phyloP scores from a whole-genome alignment of 306 rosid genomes.

The Vigna trinervia region DNA sequence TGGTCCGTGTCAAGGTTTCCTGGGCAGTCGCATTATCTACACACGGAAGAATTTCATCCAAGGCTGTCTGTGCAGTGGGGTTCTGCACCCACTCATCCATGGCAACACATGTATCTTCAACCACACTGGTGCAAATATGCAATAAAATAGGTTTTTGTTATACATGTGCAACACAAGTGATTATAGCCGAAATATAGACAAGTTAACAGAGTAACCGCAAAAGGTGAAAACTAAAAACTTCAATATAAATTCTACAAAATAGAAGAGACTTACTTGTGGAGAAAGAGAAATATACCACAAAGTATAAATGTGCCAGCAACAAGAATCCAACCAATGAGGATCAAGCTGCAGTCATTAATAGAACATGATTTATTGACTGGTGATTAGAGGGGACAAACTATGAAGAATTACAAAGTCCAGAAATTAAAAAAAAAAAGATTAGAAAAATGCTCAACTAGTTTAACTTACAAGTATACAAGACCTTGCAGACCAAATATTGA shows the following conservation, averaged over 20 bases:
- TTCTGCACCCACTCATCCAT: slow-evolving; percentile 90
- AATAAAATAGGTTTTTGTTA: slow-evolving; percentile 30
- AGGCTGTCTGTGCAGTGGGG: slow-evolving; percentile 81
- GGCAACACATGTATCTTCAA: slow-evolving; percentile 84
- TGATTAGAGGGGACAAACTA: slow-evolving; percentile 23
- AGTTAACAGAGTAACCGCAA: slow-evolving; percentile 16
- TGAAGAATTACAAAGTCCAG: slow-evolving; percentile 1
- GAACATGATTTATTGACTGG: slow-evolving; percentile 27
- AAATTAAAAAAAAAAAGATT: neutral
- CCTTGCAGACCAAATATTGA: slow-evolving; percentile 75
- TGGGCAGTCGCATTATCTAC: slow-evolving; percentile 85
- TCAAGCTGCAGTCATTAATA: slow-evolving; percentile 58
- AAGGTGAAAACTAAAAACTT: slow-evolving; percentile 19
- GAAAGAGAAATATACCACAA: slow-evolving; percentile 77
- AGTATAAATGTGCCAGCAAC: slow-evolving; percentile 71
- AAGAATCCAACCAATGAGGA: slow-evolving; percentile 74
- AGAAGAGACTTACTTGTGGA: slow-evolving; percentile 69
- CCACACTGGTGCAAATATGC: slow-evolving; percentile 61
- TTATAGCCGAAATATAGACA: neutral
- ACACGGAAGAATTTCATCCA: slow-evolving; percentile 90
- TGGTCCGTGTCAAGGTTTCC: slow-evolving; percentile 63
- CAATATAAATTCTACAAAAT: neutral
- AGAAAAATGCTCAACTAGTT: slow-evolving; percentile 2
- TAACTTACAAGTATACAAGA: slow-evolving; percentile 85
- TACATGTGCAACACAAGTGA: slow-evolving; percentile 7